Conservation (phyloP, 1,284 basidiomycete species). For the Sutorius eximius region DNA sequence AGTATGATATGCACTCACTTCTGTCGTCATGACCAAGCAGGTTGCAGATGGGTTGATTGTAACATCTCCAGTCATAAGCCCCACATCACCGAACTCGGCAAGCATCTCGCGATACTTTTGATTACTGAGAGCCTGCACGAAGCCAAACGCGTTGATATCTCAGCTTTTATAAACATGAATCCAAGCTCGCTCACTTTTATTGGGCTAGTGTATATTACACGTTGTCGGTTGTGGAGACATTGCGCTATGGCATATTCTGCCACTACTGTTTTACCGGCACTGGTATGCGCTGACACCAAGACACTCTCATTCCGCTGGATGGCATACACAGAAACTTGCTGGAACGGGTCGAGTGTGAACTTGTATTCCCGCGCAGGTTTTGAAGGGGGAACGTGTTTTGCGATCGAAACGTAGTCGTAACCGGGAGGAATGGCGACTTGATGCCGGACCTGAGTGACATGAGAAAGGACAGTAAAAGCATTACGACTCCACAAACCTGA, state of each 20-base stretch:
- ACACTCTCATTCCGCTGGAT: slow-evolving; percentile 98
- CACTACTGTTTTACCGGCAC: slow-evolving; percentile 97
- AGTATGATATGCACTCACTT: slow-evolving; percentile 54
- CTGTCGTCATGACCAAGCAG: slow-evolving; percentile 99
- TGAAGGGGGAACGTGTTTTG: slow-evolving; percentile 86
- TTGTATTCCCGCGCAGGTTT: slow-evolving; percentile 94
- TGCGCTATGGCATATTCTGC: slow-evolving; percentile 99
- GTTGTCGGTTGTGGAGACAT: slow-evolving; percentile 87
- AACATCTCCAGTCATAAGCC: slow-evolving; percentile 99
- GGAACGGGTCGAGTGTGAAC: slow-evolving; percentile 97
- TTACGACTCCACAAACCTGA: slow-evolving; percentile 51
- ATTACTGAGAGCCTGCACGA: slow-evolving; percentile 85
- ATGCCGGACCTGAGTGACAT: slow-evolving; percentile 69
- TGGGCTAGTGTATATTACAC: slow-evolving; percentile 98
- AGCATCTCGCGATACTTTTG: slow-evolving; percentile 99
- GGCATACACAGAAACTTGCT: slow-evolving; percentile 90
- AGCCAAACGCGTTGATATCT: slow-evolving; percentile 6
- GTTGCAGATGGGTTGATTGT: slow-evolving; percentile 97
- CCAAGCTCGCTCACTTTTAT: slow-evolving; percentile 79
- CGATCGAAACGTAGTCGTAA: slow-evolving; percentile 90
- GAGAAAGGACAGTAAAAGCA: background rate
- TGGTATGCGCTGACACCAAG: slow-evolving; percentile 98
- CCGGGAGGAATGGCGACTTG: slow-evolving; percentile 95
- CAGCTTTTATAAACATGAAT: slow-evolving; percentile 21
- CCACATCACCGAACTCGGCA: slow-evolving; percentile 96